These are phyloP conservation scores for Claviceps quebecensis DNA, from an alignment of 2,329 filamentous ascomycete genomes.

Conservation along the genomic window DNA sequence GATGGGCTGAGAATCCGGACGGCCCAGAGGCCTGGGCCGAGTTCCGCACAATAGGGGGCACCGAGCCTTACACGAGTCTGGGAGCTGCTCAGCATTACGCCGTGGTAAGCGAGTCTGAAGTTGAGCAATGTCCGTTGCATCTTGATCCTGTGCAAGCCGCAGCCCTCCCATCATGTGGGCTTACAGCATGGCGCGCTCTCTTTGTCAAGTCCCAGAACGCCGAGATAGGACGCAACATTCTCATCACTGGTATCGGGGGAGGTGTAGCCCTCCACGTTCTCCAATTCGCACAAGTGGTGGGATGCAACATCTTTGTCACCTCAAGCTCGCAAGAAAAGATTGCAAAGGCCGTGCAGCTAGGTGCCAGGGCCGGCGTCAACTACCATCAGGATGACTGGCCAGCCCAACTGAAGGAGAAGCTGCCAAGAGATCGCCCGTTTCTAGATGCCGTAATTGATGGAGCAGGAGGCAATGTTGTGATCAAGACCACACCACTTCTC, in stretches of 20 bases:
- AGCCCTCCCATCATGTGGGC: constrained; percentile 67
- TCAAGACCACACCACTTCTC: constrained; percentile 51
- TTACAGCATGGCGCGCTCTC: constrained; percentile 80
- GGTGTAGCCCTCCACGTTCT: constrained; percentile 76
- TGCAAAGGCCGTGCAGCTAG: constrained; percentile 52
- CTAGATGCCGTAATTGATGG: constrained; percentile 82
- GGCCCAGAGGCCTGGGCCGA: constrained; percentile 49
- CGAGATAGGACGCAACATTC: constrained; percentile 53
- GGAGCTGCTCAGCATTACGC: constrained; percentile 53
- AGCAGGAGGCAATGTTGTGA: constrained; percentile 70
- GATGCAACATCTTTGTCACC: constrained; percentile 70
- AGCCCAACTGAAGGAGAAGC: constrained; percentile 48
- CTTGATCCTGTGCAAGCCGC: constrained; percentile 62
- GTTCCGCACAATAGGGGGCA: constrained; percentile 59
- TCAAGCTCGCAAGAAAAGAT: constrained; percentile 65
- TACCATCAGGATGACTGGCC: constrained; percentile 77
- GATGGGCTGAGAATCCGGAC: constrained; percentile 58
- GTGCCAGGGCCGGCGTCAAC: constrained; percentile 64
- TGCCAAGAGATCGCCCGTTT: constrained; percentile 52
- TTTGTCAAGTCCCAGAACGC: constrained; percentile 57
- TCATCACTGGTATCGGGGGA: constrained; percentile 85
- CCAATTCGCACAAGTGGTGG: constrained; percentile 61
- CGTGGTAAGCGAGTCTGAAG: constrained; percentile 52
- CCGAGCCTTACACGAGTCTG: constrained; percentile 15
- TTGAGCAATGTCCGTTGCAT: constrained; percentile 64